A percentile compares a stretch with the other conserved stretches of the same genome.
Evolutionary conservation across 78 protist genomes (phyloP).

Genomic region (Cavenderia fasciculata): DNA sequence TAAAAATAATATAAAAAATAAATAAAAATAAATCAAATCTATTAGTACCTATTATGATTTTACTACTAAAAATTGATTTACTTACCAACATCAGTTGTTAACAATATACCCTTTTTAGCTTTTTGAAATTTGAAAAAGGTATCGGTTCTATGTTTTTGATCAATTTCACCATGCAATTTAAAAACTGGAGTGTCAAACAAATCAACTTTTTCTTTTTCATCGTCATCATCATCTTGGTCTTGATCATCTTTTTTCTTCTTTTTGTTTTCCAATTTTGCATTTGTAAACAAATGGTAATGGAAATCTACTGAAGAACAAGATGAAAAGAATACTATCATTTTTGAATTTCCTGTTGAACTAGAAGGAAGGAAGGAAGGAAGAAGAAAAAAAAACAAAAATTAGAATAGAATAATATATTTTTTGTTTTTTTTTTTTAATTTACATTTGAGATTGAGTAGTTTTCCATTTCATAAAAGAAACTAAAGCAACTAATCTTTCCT

Average conservation of each 20-base stretch:
- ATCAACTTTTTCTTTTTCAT: not conserved
- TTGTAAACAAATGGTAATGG: constrained; percentile 94
- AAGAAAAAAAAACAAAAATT: not conserved
- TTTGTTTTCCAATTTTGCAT: constrained; percentile 84
- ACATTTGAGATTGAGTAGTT: constrained; percentile 32
- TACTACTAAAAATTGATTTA: not conserved
- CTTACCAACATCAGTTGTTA: constrained; percentile 91
- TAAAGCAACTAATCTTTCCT: constrained; percentile 52
- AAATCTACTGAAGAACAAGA: constrained; percentile 88
- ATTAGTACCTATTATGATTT: not conserved
- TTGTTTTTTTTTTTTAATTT: not conserved
- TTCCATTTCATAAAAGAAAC: constrained; percentile 68
- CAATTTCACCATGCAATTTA: constrained; percentile 90
- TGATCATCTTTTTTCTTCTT: constrained; percentile 1
- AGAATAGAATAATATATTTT: not conserved
- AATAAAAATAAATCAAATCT: no score
- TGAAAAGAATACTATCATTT: constrained; percentile 89
- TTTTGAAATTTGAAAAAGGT: constrained; percentile 83
- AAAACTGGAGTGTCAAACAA: constrained; percentile 47
- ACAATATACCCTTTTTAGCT: constrained; percentile 76
- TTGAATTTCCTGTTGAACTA: constrained; percentile 18
- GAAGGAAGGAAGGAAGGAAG: no score
- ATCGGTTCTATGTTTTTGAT: constrained; percentile 86
- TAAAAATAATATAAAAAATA: not conserved
- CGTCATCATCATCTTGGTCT: constrained; percentile 2